Base-by-base conservation (phyloP, 306 rosid species). In the Citrullus colocynthis region DNA sequence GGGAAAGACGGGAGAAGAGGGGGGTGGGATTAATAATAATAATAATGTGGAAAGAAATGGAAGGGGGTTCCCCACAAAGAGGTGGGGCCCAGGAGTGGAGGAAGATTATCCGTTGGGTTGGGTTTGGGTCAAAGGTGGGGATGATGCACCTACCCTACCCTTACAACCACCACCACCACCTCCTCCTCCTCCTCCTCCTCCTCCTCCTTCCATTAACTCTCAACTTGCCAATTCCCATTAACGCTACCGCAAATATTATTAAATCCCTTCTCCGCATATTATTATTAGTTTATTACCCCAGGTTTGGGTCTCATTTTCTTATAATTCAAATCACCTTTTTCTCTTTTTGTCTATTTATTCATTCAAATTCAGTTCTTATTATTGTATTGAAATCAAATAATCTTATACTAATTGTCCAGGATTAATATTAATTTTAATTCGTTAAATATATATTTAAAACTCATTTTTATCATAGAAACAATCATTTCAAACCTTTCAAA, bases 41-140 rank as follows among this genome's bases (percentile, higher is more conserved):
- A 42, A 44, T 8, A 67, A 39, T 39, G 11, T 42, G 55, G 32
- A 44, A 67, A 67, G 32, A 44, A 67, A 67, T 42, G 34, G 54
- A 42, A 20, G 55, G 30, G 16, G 74, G 28, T 24, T 34, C 4
- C 54, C 75, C 75, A 45, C 57, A 71, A 5, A 42, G 30, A 37
- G 15, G 36, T 71, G 76, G 76, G 59, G 20, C 57, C 76, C 39
- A 70, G 57, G 17, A 12, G 76, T 70, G 57, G 75, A 69, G 55
- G 55, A 28, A 69, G 55, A 69, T 69, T n/a, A 42, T 20, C 75
- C 75, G 36, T 69, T 69, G 54, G 56, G 54, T 32, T 69, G 54
- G 56, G 54, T 34, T 71, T 71, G 76, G 58, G 76, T 71, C 76
- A 71, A 71, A 48, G 76, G 14, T 48, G 37, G 21, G 58, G 76